A percentile compares a stretch with the other conserved stretches of the same genome.
These are phyloP conservation scores for Odontarrhena argentea DNA, from an alignment of 345 rosid genomes.

Conservation along the genomic window DNA sequence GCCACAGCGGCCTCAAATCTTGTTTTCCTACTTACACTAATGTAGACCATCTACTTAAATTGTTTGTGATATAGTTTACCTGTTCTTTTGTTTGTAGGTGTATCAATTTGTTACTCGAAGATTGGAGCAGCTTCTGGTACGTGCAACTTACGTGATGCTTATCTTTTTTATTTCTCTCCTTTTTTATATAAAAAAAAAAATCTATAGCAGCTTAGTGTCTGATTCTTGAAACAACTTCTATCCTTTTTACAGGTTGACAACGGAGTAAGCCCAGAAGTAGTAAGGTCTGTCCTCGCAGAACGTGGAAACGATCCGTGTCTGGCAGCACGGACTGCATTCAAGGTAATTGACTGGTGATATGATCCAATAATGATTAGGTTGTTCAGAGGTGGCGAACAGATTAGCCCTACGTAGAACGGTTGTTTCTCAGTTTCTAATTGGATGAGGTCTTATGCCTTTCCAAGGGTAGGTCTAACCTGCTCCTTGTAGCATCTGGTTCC, in stretches of 20 bases:
- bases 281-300: constrained; percentile 84
- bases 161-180: constrained; percentile 10
- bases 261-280: constrained; percentile 81
- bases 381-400: constrained; percentile 15
- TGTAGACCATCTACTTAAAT: constrained; percentile 26
- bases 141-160: constrained; percentile 34
- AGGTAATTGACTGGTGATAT: constrained; percentile 51
- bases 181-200: neutral
- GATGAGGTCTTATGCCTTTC: neutral
- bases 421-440: neutral
- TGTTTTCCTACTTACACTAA: neutral
- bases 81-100: constrained; percentile 49
- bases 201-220: neutral
- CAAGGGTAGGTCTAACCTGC: neutral
- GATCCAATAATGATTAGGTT: constrained; percentile 14
- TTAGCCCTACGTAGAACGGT: constrained; percentile 14
- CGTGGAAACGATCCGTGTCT: constrained; percentile 80
- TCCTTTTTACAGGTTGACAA: constrained; percentile 67
- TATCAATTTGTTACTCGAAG: constrained; percentile 82
- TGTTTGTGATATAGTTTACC: neutral
- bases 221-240: constrained; percentile 20
- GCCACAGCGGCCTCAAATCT: constrained; percentile 12
- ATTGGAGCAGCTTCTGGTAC: constrained; percentile 90
- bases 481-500: constrained; percentile 1
- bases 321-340: constrained; percentile 74